phyloP scores from a whole-genome alignment of 495 filamentous ascomycete genomes.

The Trichoderma virens region DNA sequence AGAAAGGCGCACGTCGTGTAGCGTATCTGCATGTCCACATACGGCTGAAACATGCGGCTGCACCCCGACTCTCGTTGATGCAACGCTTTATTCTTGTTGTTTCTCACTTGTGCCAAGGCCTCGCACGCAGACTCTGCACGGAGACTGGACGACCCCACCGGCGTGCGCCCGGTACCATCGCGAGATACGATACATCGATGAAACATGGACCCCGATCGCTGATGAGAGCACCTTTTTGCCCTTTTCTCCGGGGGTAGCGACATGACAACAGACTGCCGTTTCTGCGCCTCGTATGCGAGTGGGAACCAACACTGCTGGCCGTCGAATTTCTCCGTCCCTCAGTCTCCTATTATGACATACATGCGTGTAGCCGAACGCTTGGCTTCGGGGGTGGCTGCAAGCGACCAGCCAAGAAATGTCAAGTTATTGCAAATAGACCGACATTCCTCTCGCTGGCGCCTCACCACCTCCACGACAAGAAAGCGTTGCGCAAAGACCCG shows the following conservation, averaged over 20 bases:
- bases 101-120: neutral
- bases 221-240: neutral
- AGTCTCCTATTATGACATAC: neutral
- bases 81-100: neutral
- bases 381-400: neutral
- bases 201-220: slow-evolving; percentile 1
- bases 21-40: slow-evolving; percentile 1
- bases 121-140: neutral
- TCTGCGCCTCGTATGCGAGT: neutral
- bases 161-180: neutral
- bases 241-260: slow-evolving; percentile 4
- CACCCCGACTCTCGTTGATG: slow-evolving; percentile 5
- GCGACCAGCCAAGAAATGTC: neutral
- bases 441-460: neutral
- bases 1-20: slow-evolving; percentile 5
- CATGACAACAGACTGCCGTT: too few species aligned
- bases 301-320: neutral
- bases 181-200: neutral
- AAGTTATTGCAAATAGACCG: neutral
- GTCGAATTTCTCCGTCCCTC: neutral
- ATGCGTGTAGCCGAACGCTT: neutral
- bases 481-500: neutral
- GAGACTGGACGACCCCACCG: neutral
- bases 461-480: neutral
- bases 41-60: slow-evolving; percentile 8